A percentile compares a stretch with the other conserved stretches of the same genome.
phyloP scores from a whole-genome alignment of 257 asterid species.

The Jacaranda copaia region DNA sequence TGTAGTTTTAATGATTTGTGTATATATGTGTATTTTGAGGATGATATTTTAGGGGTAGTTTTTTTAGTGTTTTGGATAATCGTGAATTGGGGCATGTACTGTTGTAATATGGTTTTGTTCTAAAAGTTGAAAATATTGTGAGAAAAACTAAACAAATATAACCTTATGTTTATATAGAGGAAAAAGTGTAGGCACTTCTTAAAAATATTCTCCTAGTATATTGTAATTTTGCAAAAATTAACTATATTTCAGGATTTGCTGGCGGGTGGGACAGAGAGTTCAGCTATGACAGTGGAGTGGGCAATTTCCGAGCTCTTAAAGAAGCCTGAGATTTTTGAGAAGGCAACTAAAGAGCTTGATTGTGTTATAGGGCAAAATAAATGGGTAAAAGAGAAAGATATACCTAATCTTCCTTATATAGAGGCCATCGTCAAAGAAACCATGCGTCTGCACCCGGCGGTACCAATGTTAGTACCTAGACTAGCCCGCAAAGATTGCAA shows the following conservation, averaged over 20 bases:
- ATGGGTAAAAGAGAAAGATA: conserved; percentile 59
- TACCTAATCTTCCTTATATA: conserved; percentile 48
- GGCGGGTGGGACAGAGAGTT: conserved; percentile 93
- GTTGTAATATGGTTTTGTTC: too few relatives aligned
- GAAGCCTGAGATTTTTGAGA: conserved; percentile 61
- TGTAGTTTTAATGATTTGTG: too few relatives aligned
- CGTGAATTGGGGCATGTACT: too few relatives aligned
- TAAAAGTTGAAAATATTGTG: too few relatives aligned
- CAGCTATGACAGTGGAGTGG: conserved; percentile 90
- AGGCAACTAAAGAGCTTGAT: conserved; percentile 76
- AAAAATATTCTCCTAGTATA: background rate
- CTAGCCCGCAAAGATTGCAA: conserved; percentile 60
- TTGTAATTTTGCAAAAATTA: background rate
- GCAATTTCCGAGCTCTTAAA: conserved; percentile 82
- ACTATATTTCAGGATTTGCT: conserved; percentile 59
- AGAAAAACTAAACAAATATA: too few relatives aligned
- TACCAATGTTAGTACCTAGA: conserved; percentile 78
- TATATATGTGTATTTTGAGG: too few relatives aligned
- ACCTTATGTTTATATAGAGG: too few relatives aligned
- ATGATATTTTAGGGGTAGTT: too few relatives aligned
- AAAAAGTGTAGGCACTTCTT: background rate
- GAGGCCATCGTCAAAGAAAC: conserved; percentile 60
- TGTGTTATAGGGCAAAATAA: conserved; percentile 58
- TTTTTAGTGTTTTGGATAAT: too few relatives aligned
- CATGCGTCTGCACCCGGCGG: conserved; percentile 61